A percentile compares a stretch with the other conserved stretches of the same genome.
phyloP scores from a whole-genome alignment of 2,329 filamentous ascomycete species.

The Penicillium janthinellum region DNA sequence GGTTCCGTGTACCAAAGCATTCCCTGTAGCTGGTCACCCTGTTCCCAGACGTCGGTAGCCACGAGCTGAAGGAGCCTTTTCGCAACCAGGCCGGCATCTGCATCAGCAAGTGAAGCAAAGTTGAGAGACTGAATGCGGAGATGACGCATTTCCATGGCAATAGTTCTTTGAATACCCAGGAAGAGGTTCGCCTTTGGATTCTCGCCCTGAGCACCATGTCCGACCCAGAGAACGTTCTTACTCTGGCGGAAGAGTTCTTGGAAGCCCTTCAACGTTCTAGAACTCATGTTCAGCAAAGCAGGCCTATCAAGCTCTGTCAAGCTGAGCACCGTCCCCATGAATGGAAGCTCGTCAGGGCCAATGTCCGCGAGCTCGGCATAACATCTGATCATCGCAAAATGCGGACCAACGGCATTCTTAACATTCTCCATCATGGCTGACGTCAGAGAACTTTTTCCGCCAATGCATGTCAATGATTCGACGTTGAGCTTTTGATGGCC shows the following conservation, averaged over 20 bases:
- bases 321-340: slow-evolving; percentile 24
- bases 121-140: slow-evolving; percentile 25
- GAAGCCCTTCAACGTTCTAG: slow-evolving; percentile 25
- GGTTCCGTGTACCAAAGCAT: slow-evolving; percentile 35
- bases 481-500: slow-evolving; percentile 2
- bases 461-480: slow-evolving; percentile 22
- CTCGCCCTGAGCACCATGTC: slow-evolving; percentile 23
- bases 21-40: slow-evolving; percentile 7
- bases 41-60: slow-evolving; percentile 20
- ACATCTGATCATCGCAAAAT: slow-evolving; percentile 13
- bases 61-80: slow-evolving; percentile 21
- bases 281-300: slow-evolving; percentile 23
- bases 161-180: slow-evolving; percentile 25
- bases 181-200: slow-evolving; percentile 27
- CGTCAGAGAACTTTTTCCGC: slow-evolving; percentile 15
- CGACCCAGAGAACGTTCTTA: slow-evolving; percentile 29
- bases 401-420: slow-evolving; percentile 3
- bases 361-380: slow-evolving; percentile 16
- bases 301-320: slow-evolving; percentile 34
- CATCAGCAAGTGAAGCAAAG: slow-evolving; percentile 10
- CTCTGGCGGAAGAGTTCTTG: slow-evolving; percentile 26
- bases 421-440: slow-evolving; percentile 11
- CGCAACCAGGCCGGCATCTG: slow-evolving; percentile 6
- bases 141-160: slow-evolving; percentile 26
- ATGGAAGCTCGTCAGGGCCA: slow-evolving; percentile 10